Conservation (phyloP, 495 filamentous ascomycete species). For the Penicillium pancosmium region DNA sequence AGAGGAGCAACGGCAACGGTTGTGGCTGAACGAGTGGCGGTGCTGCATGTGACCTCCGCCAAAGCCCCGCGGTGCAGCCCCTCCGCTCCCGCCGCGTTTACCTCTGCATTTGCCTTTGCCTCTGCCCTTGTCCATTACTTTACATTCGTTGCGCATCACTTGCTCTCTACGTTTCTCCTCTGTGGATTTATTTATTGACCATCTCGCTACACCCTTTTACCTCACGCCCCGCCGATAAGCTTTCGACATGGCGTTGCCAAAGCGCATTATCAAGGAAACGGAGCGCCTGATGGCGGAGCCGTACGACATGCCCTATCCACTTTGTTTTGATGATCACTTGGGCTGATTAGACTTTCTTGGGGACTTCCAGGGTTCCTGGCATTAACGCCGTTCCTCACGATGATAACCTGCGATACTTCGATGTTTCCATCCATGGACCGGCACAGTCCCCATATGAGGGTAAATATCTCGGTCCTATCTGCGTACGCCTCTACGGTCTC, state of each 20-base stretch:
- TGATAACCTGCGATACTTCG: conserved; percentile 97
- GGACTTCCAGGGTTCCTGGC: conserved; percentile 75
- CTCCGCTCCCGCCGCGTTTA: conserved; percentile 32
- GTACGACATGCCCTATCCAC: conserved; percentile 54
- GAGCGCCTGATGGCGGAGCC: conserved; percentile 96
- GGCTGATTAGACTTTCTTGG: background rate
- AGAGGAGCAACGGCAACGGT: conserved; percentile 14
- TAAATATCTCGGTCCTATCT: conserved; percentile 28
- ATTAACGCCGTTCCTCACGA: conserved; percentile 98
- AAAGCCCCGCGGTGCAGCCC: conserved; percentile 29
- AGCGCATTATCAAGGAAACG: conserved; percentile 98
- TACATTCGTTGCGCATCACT: too few relatives aligned
- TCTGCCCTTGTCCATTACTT: conserved; percentile 11
- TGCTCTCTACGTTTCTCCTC: background rate
- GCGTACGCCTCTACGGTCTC: background rate
- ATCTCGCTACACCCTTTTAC: background rate
- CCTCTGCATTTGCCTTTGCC: conserved; percentile 6
- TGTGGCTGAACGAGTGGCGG: conserved; percentile 17
- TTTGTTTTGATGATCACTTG: background rate
- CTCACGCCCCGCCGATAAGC: conserved; percentile 18
- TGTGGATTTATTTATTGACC: background rate
- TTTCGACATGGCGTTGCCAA: conserved; percentile 73
- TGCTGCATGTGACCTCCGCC: conserved; percentile 21
- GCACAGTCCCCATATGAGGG: conserved; percentile 93
- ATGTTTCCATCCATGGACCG: conserved; percentile 95